Evolutionary conservation across 2,329 filamentous ascomycete genomes (phyloP).

Genomic region (Cercospora sp.): DNA sequence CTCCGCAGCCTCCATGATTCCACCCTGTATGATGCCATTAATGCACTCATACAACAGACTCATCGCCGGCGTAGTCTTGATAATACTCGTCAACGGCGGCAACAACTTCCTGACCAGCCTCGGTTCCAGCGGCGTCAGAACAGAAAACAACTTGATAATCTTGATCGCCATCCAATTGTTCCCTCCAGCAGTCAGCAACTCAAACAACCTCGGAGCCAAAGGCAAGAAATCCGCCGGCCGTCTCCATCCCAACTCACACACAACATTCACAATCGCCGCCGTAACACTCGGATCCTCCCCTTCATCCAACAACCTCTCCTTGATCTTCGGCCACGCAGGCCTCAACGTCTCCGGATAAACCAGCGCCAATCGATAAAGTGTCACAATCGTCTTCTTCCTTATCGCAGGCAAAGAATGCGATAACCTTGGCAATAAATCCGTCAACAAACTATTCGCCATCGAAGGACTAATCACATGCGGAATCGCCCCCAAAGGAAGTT

Average conservation of each 20-base stretch:
- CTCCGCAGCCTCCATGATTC: conserved; percentile 81
- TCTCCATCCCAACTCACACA: conserved; percentile 93
- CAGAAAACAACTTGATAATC: conserved; percentile 96
- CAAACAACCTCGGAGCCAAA: conserved; percentile 85
- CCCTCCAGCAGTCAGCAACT: conserved; percentile 82
- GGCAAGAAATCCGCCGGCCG: conserved; percentile 91
- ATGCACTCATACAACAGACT: conserved; percentile 98
- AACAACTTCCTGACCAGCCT: conserved; percentile 87
- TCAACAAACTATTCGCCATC: conserved; percentile 82
- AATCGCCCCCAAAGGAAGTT: conserved; percentile 83
- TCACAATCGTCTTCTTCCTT: conserved; percentile 94
- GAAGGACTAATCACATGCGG: conserved; percentile 93
- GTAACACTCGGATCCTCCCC: conserved; percentile 90
- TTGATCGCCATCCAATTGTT: conserved; percentile 99
- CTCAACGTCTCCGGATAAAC: conserved; percentile 95
- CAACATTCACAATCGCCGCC: conserved; percentile 92
- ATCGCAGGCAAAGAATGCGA: conserved; percentile 82
- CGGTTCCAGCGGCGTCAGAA: conserved; percentile 87
- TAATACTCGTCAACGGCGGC: conserved; percentile 86
- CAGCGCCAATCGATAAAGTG: conserved; percentile 85
- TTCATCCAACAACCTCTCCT: conserved; percentile 87
- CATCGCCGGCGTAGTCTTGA: conserved; percentile 94
- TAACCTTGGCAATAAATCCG: conserved; percentile 81
- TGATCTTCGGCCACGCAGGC: conserved; percentile 95
- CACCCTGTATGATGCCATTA: conserved; percentile 95